Percentiles rank a stretch among this genome's conserved stretches.
phyloP scores from a whole-genome alignment of 345 rosid species.

The Sonneratia alba region DNA sequence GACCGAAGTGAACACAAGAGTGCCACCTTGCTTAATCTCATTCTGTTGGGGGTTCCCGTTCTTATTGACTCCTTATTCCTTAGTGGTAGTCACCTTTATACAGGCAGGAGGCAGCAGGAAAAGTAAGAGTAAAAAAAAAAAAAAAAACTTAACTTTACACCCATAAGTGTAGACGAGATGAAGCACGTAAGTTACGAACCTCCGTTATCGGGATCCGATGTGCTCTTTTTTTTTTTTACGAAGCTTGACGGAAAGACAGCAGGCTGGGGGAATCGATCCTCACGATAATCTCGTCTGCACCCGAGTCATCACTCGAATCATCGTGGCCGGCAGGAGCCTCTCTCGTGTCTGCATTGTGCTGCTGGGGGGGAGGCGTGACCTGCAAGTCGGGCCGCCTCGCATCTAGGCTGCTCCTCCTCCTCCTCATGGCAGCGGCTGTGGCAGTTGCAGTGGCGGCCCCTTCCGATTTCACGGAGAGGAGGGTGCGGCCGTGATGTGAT shows the following conservation, averaged over 20 bases:
- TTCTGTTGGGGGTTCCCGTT: background rate
- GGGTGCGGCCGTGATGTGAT: slow-evolving; percentile 15
- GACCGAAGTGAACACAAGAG: too few relatives aligned
- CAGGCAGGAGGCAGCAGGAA: background rate
- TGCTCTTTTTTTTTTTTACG: slow-evolving; percentile 5
- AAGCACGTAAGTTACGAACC: background rate
- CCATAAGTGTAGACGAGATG: background rate
- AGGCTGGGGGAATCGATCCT: slow-evolving; percentile 75
- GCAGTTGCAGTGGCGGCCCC: slow-evolving; percentile 27
- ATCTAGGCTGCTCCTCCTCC: slow-evolving; percentile 19
- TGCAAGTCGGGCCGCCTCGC: slow-evolving; percentile 10
- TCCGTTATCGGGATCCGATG: background rate
- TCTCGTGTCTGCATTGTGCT: slow-evolving; percentile 10
- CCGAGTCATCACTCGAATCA: slow-evolving; percentile 54
- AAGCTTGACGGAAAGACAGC: slow-evolving; percentile 44
- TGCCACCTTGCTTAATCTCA: background rate
- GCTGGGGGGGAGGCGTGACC: slow-evolving; percentile 6
- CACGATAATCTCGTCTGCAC: slow-evolving; percentile 41
- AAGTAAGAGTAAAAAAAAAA: too few relatives aligned
- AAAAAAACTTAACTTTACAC: background rate
- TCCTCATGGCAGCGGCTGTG: slow-evolving; percentile 3
- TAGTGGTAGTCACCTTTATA: background rate
- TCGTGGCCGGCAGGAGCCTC: slow-evolving; percentile 7
- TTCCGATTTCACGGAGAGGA: slow-evolving; percentile 47
- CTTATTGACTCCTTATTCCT: background rate